phyloP scores from a whole-genome alignment of 2,329 filamentous ascomycete genomes.

The Niveomyces coronatus region DNA sequence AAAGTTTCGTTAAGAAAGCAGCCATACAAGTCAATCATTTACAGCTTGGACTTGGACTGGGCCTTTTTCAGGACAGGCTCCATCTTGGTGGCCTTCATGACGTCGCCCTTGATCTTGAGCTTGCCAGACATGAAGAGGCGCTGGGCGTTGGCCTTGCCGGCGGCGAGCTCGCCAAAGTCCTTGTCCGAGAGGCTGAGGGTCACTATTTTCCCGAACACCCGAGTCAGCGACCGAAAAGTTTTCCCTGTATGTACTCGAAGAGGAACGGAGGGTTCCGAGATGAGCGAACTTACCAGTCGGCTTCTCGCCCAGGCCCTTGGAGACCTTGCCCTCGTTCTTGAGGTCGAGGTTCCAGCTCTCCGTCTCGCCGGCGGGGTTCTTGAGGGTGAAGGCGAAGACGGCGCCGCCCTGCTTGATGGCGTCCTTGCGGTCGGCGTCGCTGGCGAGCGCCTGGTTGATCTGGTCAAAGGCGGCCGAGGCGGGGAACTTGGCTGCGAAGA shows the following conservation, averaged over 20 bases:
- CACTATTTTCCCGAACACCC: no score
- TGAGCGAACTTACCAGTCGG: conserved; percentile 56
- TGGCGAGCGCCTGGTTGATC: conserved; percentile 64
- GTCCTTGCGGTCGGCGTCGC: conserved; percentile 67
- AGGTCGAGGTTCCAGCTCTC: conserved; percentile 93
- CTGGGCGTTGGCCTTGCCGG: conserved; percentile 89
- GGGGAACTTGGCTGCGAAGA: conserved; percentile 68
- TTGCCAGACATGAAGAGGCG: conserved; percentile 96
- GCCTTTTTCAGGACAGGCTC: conserved; percentile 88
- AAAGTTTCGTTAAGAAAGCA: background rate
- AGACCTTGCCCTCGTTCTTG: conserved; percentile 78
- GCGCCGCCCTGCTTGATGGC: conserved; percentile 83
- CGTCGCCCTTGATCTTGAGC: conserved; percentile 94
- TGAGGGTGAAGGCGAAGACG: conserved; percentile 84
- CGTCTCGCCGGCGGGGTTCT: conserved; percentile 71
- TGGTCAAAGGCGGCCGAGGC: conserved; percentile 84
- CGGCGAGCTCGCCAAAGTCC: conserved; percentile 75
- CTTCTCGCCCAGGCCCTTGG: conserved; percentile 68
- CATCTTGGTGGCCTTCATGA: conserved; percentile 98
- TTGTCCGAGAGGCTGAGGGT: conserved; percentile 76
- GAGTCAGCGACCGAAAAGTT: no score
- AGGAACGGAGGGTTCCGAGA: conserved; percentile 2
- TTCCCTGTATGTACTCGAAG: no score
- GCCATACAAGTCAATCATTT: conserved; percentile 24
- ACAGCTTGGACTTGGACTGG: conserved; percentile 75